phyloP scores from a whole-genome alignment of 805 yeast genomes.

The Saccharomycopsis capsularis region DNA sequence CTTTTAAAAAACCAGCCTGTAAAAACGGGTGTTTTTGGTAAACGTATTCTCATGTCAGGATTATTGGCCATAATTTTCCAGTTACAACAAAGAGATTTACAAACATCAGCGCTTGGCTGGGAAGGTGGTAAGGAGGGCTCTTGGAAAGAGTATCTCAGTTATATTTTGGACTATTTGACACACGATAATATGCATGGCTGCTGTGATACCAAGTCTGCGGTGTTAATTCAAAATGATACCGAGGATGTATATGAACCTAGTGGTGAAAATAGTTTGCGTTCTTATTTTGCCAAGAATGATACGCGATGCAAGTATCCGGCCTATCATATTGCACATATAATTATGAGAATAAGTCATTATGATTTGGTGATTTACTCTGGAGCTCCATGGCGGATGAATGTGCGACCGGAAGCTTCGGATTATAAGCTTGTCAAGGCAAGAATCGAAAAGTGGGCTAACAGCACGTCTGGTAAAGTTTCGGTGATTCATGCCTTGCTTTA shows the following conservation, averaged over 20 bases:
- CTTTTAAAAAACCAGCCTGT: constrained; percentile 14
- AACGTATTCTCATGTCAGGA: constrained; percentile 61
- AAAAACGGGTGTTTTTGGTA: constrained; percentile 40
- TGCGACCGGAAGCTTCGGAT: constrained; percentile 45
- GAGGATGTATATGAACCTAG: constrained; percentile 3
- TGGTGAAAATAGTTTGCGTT: constrained; percentile 24
- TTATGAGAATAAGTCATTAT: constrained; percentile 65
- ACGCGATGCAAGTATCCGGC: constrained; percentile 57
- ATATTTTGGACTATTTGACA: constrained; percentile 67
- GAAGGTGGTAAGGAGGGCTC: constrained; percentile 19
- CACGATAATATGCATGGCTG: constrained; percentile 36
- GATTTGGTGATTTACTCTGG: constrained; percentile 78
- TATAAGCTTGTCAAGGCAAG: constrained; percentile 42
- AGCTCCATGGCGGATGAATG: constrained; percentile 74
- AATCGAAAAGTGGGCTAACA: constrained; percentile 46
- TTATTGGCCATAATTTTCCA: constrained; percentile 59
- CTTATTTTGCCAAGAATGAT: constrained; percentile 26
- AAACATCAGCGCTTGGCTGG: constrained; percentile 44
- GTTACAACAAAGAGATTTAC: constrained; percentile 66
- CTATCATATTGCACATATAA: constrained; percentile 67
- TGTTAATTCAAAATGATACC: constrained; percentile 12
- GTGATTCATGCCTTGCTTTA: constrained; percentile 56
- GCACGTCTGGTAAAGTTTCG: constrained; percentile 43
- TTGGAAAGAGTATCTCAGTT: constrained; percentile 68
- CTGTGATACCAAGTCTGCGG: constrained; percentile 25